Percentiles rank a stretch among this genome's conserved stretches.
Evolutionary conservation across 768 basidiomycete species (phyloP).

Genomic region (Exidia glandulosa): DNA sequence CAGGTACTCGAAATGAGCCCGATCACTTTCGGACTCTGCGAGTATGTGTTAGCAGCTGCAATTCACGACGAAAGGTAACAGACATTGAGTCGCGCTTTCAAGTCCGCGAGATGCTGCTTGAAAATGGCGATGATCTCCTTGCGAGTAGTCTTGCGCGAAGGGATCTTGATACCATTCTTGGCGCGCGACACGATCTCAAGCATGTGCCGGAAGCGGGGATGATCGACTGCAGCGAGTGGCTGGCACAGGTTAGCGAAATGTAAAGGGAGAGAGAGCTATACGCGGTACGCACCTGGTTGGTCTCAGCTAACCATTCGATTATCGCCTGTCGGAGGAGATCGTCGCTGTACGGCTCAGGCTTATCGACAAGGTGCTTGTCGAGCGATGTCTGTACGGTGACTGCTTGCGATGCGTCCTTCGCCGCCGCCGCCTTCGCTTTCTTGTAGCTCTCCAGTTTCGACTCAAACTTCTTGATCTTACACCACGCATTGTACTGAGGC

Average conservation of each 20-base stretch:
- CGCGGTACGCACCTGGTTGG: neutral
- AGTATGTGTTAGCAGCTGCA: neutral
- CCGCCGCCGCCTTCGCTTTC: too few species aligned
- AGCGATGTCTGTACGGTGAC: too few species aligned
- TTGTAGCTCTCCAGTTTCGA: too few species aligned
- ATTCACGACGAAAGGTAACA: neutral
- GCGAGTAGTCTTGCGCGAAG: conserved; percentile 15
- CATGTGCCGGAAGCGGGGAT: conserved; percentile 24
- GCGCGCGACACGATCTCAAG: conserved; percentile 26
- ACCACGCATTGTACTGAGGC: too few species aligned
- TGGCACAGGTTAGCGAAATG: neutral
- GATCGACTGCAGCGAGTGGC: conserved; percentile 20
- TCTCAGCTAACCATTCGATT: neutral
- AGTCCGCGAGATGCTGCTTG: conserved; percentile 3
- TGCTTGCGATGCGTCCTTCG: too few species aligned
- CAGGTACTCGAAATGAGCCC: conserved; percentile 25
- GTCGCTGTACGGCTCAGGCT: neutral
- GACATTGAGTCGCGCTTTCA: conserved; percentile 13
- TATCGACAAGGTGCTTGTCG: neutral
- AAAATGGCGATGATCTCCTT: conserved; percentile 21
- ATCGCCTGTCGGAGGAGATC: neutral
- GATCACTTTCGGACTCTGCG: conserved; percentile 10
- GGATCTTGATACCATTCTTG: conserved; percentile 27
- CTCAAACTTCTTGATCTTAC: too few species aligned
- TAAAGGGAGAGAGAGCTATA: neutral